Conservation (phyloP, 352 stramenopile genomes). For the Phytophthora multivora region DNA sequence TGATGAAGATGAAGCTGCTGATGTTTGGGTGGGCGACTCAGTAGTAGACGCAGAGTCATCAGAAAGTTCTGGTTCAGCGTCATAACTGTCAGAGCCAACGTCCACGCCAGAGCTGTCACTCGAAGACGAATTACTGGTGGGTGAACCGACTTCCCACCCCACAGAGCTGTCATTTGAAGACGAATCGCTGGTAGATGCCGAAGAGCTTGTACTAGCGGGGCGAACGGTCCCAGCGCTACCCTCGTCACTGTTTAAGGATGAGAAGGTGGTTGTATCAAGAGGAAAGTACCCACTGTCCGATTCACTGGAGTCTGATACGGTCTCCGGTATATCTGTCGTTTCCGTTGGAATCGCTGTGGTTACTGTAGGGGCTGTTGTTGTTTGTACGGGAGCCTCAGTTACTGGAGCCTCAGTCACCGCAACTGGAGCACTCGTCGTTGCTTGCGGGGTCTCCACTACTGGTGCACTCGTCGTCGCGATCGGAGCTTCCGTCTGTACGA, state of each 20-base stretch:
- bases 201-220: conserved; percentile 5
- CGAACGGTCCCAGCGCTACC: conserved; percentile 19
- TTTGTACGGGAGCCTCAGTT: conserved; percentile 5
- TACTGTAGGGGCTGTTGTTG: not conserved
- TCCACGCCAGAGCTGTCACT: not conserved
- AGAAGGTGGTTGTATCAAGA: conserved; percentile 6
- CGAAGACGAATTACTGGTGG: no score
- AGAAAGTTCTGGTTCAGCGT: conserved; percentile 6
- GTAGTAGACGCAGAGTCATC: conserved; percentile 10
- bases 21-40: not conserved
- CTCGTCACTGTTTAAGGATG: conserved; percentile 2
- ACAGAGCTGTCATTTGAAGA: not conserved
- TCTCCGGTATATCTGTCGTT: not conserved
- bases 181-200: not conserved
- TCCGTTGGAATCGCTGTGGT: not conserved
- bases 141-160: conserved; percentile 1
- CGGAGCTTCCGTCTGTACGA: not conserved
- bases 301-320: not conserved
- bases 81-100: conserved; percentile 7
- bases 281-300: conserved; percentile 4
- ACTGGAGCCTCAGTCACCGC: conserved; percentile 43
- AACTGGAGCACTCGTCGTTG: conserved; percentile 45
- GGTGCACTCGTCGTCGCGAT: not conserved
- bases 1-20: conserved; percentile 4
- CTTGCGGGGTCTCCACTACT: not conserved